phyloP scores from a whole-genome alignment of 2,329 filamentous ascomycete genomes.

The Colletotrichum karsti region DNA sequence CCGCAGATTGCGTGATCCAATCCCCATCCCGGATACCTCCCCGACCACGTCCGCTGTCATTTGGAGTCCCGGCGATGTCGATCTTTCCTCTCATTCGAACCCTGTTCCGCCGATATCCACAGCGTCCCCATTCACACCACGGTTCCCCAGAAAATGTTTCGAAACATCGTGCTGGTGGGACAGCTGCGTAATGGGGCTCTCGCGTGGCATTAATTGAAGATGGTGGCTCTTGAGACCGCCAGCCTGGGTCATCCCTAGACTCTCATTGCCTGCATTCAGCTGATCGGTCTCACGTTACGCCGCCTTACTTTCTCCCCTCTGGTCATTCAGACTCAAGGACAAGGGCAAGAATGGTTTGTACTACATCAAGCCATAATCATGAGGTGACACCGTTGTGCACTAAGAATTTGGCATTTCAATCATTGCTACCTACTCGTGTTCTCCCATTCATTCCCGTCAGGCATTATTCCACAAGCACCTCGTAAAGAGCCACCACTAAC shows the following conservation, averaged over 20 bases:
- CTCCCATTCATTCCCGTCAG: neutral
- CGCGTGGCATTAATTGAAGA: neutral
- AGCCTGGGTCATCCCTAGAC: neutral
- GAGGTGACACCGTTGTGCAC: no score
- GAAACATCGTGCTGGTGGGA: neutral
- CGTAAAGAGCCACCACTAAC: neutral
- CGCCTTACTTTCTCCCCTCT: neutral
- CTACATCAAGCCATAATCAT: no score
- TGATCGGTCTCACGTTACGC: conserved; percentile 1
- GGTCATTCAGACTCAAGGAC: no score
- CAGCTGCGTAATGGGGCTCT: neutral
- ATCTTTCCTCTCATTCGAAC: conserved; percentile 9
- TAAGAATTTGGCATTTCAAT: no score
- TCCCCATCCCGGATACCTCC: neutral
- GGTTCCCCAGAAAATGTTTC: conserved; percentile 18
- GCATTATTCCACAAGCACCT: neutral
- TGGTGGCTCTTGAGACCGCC: neutral
- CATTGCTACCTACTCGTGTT: neutral
- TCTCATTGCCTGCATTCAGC: neutral
- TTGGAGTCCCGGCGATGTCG: neutral
- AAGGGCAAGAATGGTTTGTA: neutral
- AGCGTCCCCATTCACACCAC: neutral
- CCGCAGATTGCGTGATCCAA: conserved; percentile 16
- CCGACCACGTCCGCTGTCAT: neutral
- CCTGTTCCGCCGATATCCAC: conserved; percentile 2